Conservation (phyloP, 768 basidiomycete species). For the Leccinum ochraceum region DNA sequence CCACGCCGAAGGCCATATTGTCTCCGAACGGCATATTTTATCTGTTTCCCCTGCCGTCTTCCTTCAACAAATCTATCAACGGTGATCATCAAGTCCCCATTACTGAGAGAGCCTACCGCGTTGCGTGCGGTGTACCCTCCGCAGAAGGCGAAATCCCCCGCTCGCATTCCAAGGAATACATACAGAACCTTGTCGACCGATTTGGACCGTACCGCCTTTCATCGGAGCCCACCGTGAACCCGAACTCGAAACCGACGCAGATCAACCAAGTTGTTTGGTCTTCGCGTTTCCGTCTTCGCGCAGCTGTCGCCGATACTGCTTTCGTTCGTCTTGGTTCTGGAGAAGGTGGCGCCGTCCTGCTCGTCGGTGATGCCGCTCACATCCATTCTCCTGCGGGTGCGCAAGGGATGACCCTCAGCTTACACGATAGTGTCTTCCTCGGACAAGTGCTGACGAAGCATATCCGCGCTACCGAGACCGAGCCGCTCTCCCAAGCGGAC, state of each 20-base stretch:
- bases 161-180: too few relatives aligned
- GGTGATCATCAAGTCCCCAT: conserved; percentile 3
- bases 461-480: conserved; percentile 18
- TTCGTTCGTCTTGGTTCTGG: conserved; percentile 33
- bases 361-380: conserved; percentile 31
- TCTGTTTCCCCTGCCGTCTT: conserved; percentile 10
- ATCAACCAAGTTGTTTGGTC: too few relatives aligned
- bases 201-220: too few relatives aligned
- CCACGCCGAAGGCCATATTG: conserved; percentile 22
- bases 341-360: conserved; percentile 22
- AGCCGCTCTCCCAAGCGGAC: conserved; percentile 27
- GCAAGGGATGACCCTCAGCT: too few relatives aligned
- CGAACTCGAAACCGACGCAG: too few relatives aligned
- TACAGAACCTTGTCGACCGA: too few relatives aligned
- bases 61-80: not conserved
- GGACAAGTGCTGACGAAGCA: conserved; percentile 43
- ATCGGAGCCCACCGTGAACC: too few relatives aligned
- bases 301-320: conserved; percentile 42
- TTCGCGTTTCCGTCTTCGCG: conserved; percentile 40
- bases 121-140: conserved; percentile 41
- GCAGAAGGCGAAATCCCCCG: conserved; percentile 35
- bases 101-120: conserved; percentile 36
- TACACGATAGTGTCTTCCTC: conserved; percentile 31
- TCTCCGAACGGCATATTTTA: conserved; percentile 37
- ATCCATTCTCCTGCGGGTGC: too few relatives aligned